A percentile compares a stretch with the other conserved stretches of the same genome.
Evolutionary conservation across 2,329 filamentous ascomycete genomes (phyloP).

Genomic region (Endothia cerciana): DNA sequence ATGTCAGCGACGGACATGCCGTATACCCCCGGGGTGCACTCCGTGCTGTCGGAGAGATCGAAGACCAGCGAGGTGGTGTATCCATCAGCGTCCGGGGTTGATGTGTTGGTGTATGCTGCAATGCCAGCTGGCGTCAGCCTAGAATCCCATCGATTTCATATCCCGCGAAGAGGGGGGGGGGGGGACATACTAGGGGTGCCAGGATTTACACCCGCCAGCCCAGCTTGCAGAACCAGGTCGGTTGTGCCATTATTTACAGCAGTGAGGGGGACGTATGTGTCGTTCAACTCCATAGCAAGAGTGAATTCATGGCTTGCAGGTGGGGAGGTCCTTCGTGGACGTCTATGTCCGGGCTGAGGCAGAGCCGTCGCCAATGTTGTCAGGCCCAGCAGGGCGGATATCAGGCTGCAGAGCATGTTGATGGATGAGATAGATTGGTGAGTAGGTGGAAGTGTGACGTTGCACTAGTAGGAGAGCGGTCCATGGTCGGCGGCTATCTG

Average conservation of each 20-base stretch:
- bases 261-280: constrained; percentile 6
- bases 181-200: constrained; percentile 10
- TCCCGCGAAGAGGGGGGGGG: no score
- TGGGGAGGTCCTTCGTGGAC: not conserved
- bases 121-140: not conserved
- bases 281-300: constrained; percentile 18
- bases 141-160: not conserved
- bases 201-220: not conserved
- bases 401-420: not conserved
- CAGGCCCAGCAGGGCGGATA: not conserved
- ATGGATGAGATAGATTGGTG: not conserved
- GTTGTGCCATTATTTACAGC: constrained; percentile 14
- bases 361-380: not conserved
- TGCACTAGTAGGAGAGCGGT: not conserved
- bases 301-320: constrained; percentile 14
- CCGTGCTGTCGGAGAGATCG: constrained; percentile 17
- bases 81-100: not conserved
- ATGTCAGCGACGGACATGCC: constrained; percentile 13
- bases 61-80: constrained; percentile 17
- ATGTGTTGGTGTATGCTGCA: constrained; percentile 23
- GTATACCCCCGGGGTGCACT: not conserved
- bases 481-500: not conserved
- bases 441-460: no score
- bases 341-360: not conserved
- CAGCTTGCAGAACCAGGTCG: constrained; percentile 12